phyloP scores from a whole-genome alignment of 352 stramenopile species.

The Albugo laibachii region DNA sequence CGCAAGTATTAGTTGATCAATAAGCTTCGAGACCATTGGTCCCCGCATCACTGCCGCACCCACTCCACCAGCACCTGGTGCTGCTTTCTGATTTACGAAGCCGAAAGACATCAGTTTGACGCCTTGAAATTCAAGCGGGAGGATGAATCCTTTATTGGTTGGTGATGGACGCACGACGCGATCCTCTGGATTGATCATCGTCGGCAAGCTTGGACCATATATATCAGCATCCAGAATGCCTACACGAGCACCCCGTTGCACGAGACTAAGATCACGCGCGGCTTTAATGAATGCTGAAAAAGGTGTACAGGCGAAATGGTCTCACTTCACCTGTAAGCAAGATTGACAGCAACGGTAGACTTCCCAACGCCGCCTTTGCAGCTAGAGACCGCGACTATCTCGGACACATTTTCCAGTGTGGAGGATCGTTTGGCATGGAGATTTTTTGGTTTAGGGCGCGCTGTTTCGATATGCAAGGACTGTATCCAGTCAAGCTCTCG shows the following conservation, averaged over 20 bases:
- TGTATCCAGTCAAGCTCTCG: slow-evolving; percentile 54
- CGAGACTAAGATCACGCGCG: slow-evolving; percentile 22
- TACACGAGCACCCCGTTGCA: slow-evolving; percentile 81
- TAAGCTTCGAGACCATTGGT: slow-evolving; percentile 95
- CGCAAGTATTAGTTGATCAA: slow-evolving; percentile 90
- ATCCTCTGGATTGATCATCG: slow-evolving; percentile 80
- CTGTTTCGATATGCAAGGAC: slow-evolving; percentile 38
- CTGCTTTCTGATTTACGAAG: slow-evolving; percentile 77
- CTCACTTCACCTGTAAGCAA: slow-evolving; percentile 77
- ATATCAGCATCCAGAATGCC: slow-evolving; percentile 98
- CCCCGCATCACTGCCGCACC: slow-evolving; percentile 89
- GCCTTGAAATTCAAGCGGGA: slow-evolving; percentile 70
- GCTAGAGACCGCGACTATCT: slow-evolving; percentile 82
- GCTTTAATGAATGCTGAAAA: not conserved
- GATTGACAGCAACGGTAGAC: slow-evolving; percentile 96
- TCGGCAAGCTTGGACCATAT: slow-evolving; percentile 96
- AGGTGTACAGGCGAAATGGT: not conserved
- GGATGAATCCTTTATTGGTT: slow-evolving; percentile 49
- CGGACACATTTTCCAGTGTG: slow-evolving; percentile 54
- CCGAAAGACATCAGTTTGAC: slow-evolving; percentile 88
- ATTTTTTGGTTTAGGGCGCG: slow-evolving; percentile 36
- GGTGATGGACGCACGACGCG: slow-evolving; percentile 43
- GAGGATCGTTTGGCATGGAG: slow-evolving; percentile 48
- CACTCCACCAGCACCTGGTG: slow-evolving; percentile 56
- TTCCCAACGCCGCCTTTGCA: slow-evolving; percentile 98